Evolutionary conservation across 768 basidiomycete genomes (phyloP).

Genomic region (Psilocybe subaeruginosa): DNA sequence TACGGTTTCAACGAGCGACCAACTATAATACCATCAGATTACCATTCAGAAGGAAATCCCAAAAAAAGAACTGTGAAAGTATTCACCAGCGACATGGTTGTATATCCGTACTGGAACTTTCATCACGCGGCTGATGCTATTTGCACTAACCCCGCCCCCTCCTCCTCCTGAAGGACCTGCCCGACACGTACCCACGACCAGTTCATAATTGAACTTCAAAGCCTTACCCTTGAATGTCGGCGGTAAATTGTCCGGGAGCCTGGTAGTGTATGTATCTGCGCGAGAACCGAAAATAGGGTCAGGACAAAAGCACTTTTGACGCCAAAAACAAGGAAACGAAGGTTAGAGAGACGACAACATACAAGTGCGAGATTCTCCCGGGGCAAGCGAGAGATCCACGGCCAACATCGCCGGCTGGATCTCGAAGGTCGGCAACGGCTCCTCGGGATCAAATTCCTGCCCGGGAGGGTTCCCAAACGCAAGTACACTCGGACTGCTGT

Average conservation of each 20-base stretch:
- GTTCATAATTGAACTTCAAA: constrained; percentile 85
- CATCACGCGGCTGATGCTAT: constrained; percentile 76
- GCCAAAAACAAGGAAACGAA: constrained; percentile 2
- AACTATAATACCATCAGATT: constrained; percentile 34
- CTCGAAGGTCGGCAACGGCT: constrained; percentile 82
- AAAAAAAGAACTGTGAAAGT: constrained; percentile 1
- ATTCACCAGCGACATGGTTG: constrained; percentile 80
- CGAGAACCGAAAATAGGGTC: not conserved
- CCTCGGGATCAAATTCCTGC: constrained; percentile 59
- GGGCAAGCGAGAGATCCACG: constrained; percentile 78
- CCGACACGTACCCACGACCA: constrained; percentile 87
- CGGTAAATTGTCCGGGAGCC: constrained; percentile 79
- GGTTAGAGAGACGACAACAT: constrained; percentile 29
- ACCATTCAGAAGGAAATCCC: not conserved
- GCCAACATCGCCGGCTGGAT: constrained; percentile 87
- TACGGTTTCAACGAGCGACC: constrained; percentile 65
- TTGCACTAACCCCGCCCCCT: constrained; percentile 39
- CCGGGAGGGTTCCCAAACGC: constrained; percentile 15
- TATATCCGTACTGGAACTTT: constrained; percentile 92
- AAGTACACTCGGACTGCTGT: constrained; percentile 16
- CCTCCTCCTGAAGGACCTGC: constrained; percentile 38
- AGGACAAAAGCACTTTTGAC: not conserved
- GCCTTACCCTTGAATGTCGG: constrained; percentile 89
- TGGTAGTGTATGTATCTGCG: constrained; percentile 79
- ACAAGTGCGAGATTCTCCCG: constrained; percentile 90